These are phyloP conservation scores for Musa beccarii DNA, from an alignment of 176 grass and related monocot genomes.

Conservation along the genomic window DNA sequence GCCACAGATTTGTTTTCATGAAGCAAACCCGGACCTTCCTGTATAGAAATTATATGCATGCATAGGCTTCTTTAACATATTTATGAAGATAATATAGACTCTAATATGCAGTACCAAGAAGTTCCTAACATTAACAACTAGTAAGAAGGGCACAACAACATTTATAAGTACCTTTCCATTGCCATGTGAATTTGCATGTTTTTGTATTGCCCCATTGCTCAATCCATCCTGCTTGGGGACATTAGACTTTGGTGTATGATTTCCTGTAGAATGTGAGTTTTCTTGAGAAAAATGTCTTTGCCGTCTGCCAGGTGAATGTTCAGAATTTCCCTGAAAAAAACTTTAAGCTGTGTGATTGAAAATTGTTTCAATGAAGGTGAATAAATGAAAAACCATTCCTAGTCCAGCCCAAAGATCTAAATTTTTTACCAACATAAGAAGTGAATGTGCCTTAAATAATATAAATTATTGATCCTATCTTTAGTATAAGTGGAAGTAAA, in stretches of 20 bases:
- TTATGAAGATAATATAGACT: not conserved
- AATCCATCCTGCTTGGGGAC: conserved; percentile 34
- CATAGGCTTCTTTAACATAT: not conserved
- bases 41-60: conserved; percentile 21
- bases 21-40: conserved; percentile 39
- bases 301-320: conserved; percentile 35
- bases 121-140: not conserved
- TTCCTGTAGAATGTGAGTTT: conserved; percentile 31
- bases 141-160: not conserved
- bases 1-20: conserved; percentile 36
- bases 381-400: too few relatives aligned
- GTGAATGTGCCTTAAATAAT: not conserved
- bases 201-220: conserved; percentile 39
- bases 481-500: not conserved
- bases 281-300: conserved; percentile 46
- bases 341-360: conserved; percentile 6
- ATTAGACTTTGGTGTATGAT: conserved; percentile 19
- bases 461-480: not conserved
- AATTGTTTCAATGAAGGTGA: too few relatives aligned
- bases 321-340: conserved; percentile 29
- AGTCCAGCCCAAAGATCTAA: not conserved
- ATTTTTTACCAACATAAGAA: not conserved
- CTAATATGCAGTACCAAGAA: not conserved
- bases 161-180: conserved; percentile 24
- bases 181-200: conserved; percentile 21